These are phyloP conservation scores for Scheffersomyces stipitis DNA, from an alignment of 805 yeast species.

Conservation along the genomic window DNA sequence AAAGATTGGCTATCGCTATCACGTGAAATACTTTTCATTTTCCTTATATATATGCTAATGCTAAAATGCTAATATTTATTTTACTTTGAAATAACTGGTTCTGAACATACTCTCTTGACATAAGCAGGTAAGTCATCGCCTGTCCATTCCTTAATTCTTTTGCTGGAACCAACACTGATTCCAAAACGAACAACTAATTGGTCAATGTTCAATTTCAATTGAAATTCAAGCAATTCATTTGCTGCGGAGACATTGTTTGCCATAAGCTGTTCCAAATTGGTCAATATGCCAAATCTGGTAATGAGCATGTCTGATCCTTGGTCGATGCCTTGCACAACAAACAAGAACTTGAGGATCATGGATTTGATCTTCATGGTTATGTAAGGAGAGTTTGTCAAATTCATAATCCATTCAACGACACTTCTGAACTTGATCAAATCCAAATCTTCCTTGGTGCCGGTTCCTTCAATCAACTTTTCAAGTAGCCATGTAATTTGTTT, in stretches of 20 bases:
- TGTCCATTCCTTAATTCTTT: conserved; percentile 65
- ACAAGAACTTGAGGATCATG: conserved; percentile 42
- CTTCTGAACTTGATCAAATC: conserved; percentile 50
- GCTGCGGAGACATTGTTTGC: conserved; percentile 5
- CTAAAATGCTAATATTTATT: neutral
- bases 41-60: too few species aligned
- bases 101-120: conserved; percentile 42
- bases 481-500: conserved; percentile 69
- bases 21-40: too few species aligned
- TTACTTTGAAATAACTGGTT: neutral
- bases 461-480: conserved; percentile 46
- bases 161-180: conserved; percentile 40
- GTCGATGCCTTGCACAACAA: conserved; percentile 50
- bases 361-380: conserved; percentile 38
- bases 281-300: conserved; percentile 51
- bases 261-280: conserved; percentile 19
- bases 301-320: conserved; percentile 59
- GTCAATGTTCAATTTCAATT: conserved; percentile 41
- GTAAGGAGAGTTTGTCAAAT: conserved; percentile 54
- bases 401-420: conserved; percentile 67
- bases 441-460: conserved; percentile 51
- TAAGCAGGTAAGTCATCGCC: conserved; percentile 46
- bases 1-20: too few species aligned
- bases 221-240: conserved; percentile 18
- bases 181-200: conserved; percentile 48